phyloP scores from a whole-genome alignment of 2,329 filamentous ascomycete genomes.

The Chrysosporium queenslandicum region DNA sequence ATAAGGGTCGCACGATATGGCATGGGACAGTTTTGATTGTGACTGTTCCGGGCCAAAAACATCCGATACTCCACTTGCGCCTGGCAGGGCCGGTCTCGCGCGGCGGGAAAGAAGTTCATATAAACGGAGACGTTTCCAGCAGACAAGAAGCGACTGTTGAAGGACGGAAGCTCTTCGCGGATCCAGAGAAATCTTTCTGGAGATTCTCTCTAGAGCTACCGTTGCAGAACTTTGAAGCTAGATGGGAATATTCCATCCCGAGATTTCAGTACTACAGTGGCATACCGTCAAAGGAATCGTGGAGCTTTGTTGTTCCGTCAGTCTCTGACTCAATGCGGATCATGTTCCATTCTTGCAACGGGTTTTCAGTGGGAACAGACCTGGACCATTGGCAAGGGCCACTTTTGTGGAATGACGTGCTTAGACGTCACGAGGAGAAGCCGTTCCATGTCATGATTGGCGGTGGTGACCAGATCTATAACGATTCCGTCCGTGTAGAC shows the following conservation, averaged over 20 bases:
- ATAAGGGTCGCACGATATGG: constrained; percentile 45
- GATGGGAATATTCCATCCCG: constrained; percentile 69
- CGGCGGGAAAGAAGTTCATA: background rate
- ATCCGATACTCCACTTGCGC: constrained; percentile 47
- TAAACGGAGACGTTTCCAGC: constrained; percentile 16
- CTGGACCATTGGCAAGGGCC: constrained; percentile 53
- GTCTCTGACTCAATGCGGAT: constrained; percentile 56
- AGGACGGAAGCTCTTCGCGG: constrained; percentile 51
- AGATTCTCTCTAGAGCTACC: constrained; percentile 50
- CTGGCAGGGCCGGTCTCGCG: constrained; percentile 25
- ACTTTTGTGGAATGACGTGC: constrained; percentile 55
- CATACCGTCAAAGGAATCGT: constrained; percentile 44
- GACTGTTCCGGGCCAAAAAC: constrained; percentile 57
- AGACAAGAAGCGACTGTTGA: constrained; percentile 27
- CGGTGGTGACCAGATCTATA: constrained; percentile 78
- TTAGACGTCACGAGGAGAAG: constrained; percentile 49
- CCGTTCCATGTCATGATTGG: constrained; percentile 67
- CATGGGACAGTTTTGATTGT: constrained; percentile 79
- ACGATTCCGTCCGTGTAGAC: constrained; percentile 68
- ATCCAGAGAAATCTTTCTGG: constrained; percentile 50
- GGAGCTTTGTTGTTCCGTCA: constrained; percentile 49
- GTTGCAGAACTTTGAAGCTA: constrained; percentile 61
- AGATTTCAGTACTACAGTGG: constrained; percentile 52
- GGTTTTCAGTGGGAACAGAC: constrained; percentile 57
- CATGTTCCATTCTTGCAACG: constrained; percentile 61